Percentiles rank a stretch among this genome's conserved stretches.
These are phyloP conservation scores for Hygrophorus pudorinus DNA, from an alignment of 768 basidiomycete genomes.

Conservation along the genomic window DNA sequence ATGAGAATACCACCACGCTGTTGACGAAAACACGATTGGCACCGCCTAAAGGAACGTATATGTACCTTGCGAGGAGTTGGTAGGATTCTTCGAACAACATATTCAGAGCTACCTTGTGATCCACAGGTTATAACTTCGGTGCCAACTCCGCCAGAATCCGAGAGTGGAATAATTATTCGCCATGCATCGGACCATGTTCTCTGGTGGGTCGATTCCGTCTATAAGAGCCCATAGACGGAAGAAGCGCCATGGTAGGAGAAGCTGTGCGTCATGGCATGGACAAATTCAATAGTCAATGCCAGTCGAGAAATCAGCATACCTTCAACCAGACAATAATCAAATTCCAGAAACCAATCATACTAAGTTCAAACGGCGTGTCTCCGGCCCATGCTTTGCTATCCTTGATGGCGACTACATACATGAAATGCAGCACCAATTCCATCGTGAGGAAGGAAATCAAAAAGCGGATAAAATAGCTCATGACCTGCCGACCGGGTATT, in stretches of 20 bases:
- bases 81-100: background rate
- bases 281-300: background rate
- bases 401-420: conserved; percentile 97
- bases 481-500: background rate
- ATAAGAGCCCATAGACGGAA: conserved; percentile 89
- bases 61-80: conserved; percentile 47
- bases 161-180: conserved; percentile 90
- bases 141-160: conserved; percentile 97
- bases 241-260: conserved; percentile 92
- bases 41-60: conserved; percentile 91
- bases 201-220: conserved; percentile 87
- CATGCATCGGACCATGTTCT: conserved; percentile 99
- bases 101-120: conserved; percentile 54
- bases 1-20: conserved; percentile 79
- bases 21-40: conserved; percentile 42
- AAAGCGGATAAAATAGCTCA: conserved; percentile 65
- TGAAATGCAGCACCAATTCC: conserved; percentile 87
- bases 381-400: conserved; percentile 77
- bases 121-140: conserved; percentile 95
- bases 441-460: conserved; percentile 64
- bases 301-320: conserved; percentile 35
- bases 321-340: conserved; percentile 94
- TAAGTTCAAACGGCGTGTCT: conserved; percentile 67
- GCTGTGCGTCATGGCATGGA: conserved; percentile 32
- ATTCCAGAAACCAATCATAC: conserved; percentile 97